phyloP scores from a whole-genome alignment of 2,329 filamentous ascomycete genomes.

The Chaetoscypha palmicola region DNA sequence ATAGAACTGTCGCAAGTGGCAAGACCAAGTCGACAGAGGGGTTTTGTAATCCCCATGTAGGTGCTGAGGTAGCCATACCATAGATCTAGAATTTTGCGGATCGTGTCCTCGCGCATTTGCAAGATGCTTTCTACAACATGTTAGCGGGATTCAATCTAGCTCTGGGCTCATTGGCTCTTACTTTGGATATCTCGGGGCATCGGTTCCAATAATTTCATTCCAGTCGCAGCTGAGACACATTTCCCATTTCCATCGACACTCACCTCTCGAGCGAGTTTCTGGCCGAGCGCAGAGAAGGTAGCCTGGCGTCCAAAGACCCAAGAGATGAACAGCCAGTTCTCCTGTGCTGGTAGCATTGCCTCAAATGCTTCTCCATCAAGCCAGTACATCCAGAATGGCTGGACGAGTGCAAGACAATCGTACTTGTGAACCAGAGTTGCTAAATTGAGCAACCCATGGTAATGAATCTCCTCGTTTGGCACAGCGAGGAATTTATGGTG shows the following conservation, averaged over 20 bases:
- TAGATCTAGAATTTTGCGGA: neutral
- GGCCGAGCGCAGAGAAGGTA: neutral
- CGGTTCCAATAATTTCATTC: neutral
- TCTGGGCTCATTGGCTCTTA: neutral
- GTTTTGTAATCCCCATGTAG: neutral
- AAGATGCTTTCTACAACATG: slow-evolving; percentile 1
- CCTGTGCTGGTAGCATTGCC: neutral
- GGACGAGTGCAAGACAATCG: slow-evolving; percentile 1
- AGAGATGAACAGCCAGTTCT: slow-evolving; percentile 7
- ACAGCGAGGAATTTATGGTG: slow-evolving; percentile 7
- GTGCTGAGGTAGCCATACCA: neutral
- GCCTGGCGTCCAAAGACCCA: slow-evolving; percentile 4
- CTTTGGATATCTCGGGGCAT: neutral
- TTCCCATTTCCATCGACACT: neutral
- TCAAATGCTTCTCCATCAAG: neutral
- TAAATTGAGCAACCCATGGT: neutral
- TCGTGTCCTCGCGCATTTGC: neutral
- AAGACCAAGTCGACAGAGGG: neutral
- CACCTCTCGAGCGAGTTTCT: neutral
- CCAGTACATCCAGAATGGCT: neutral
- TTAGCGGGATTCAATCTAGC: neutral
- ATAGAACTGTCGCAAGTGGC: neutral
- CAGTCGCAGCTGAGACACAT: neutral
- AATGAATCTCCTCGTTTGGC: neutral
- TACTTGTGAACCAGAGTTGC: neutral